Evolutionary conservation across 768 basidiomycete species (phyloP).

Genomic region (Hypholoma sublateritium): DNA sequence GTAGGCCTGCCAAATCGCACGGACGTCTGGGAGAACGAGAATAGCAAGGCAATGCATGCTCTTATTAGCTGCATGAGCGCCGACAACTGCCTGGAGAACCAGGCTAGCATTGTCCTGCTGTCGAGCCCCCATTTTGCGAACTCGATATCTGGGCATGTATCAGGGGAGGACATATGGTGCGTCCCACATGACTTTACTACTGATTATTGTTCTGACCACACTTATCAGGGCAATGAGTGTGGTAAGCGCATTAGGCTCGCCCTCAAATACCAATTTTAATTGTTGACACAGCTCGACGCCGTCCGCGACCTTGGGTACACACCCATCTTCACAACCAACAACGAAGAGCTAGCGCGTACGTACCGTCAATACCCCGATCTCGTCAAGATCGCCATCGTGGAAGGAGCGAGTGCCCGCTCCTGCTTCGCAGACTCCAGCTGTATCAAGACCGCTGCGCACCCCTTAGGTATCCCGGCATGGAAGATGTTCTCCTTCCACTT

Average conservation of each 20-base stretch:
- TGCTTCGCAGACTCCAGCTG: neutral
- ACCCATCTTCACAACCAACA: neutral
- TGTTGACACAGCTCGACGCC: neutral
- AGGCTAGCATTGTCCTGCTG: conserved; percentile 1
- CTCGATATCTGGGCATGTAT: conserved; percentile 6
- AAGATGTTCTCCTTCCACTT: conserved; percentile 9
- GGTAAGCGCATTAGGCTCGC: neutral
- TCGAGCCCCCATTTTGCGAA: conserved; percentile 1
- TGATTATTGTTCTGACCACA: neutral
- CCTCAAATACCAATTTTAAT: neutral
- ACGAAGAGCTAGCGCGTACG: conserved; percentile 2
- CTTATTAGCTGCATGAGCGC: neutral
- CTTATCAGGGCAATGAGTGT: conserved; percentile 1
- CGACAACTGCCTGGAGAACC: conserved; percentile 1
- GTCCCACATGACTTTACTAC: neutral
- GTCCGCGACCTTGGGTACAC: conserved; percentile 3
- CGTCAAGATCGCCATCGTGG: conserved; percentile 4
- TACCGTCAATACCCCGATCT: conserved; percentile 7
- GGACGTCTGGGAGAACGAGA: conserved; percentile 7
- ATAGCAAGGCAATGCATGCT: conserved; percentile 5
- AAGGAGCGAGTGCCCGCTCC: neutral
- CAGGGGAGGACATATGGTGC: conserved; percentile 6
- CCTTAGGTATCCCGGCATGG: conserved; percentile 2
- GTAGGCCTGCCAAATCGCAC: conserved; percentile 5
- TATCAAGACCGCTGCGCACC: neutral